phyloP scores from a whole-genome alignment of 805 yeast genomes.

The Yarrowia yakushimensis region DNA sequence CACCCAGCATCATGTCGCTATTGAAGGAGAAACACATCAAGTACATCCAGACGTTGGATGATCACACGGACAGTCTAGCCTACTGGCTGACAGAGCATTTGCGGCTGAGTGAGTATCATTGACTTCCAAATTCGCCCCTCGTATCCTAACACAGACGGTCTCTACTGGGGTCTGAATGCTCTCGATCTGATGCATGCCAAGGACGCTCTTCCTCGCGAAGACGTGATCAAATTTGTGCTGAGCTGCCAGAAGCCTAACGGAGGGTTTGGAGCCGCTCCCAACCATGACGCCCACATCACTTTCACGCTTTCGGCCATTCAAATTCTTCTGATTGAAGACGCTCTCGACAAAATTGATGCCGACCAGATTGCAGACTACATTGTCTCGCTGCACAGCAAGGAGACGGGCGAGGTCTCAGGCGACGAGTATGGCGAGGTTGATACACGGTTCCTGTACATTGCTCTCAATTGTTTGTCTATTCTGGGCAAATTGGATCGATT shows the following conservation, averaged over 20 bases:
- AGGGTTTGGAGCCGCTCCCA: slow-evolving; percentile 87
- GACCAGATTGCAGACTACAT: slow-evolving; percentile 39
- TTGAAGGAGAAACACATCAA: slow-evolving; percentile 52
- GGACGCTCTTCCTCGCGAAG: slow-evolving; percentile 56
- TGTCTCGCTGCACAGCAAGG: slow-evolving; percentile 45
- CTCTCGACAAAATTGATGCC: slow-evolving; percentile 45
- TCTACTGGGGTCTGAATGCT: slow-evolving; percentile 93
- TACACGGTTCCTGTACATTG: slow-evolving; percentile 83
- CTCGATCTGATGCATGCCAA: slow-evolving; percentile 55
- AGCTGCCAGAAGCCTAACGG: slow-evolving; percentile 51
- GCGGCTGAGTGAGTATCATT: slow-evolving; percentile 50
- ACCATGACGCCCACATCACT: slow-evolving; percentile 83
- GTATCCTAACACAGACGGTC: slow-evolving; percentile 49
- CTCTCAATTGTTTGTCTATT: slow-evolving; percentile 67
- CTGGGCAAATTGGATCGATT: slow-evolving; percentile 55
- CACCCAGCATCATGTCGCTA: slow-evolving; percentile 3
- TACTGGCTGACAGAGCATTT: slow-evolving; percentile 91
- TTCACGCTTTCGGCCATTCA: slow-evolving; percentile 87
- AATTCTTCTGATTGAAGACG: slow-evolving; percentile 62
- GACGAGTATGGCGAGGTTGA: slow-evolving; percentile 91
- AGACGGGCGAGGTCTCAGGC: slow-evolving; percentile 78
- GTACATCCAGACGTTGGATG: slow-evolving; percentile 54
- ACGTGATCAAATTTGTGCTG: slow-evolving; percentile 64
- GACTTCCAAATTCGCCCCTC: background rate
- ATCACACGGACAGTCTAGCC: slow-evolving; percentile 56